These are phyloP conservation scores for Pisolithus orientalis DNA, from an alignment of 768 basidiomycete genomes.

Conservation along the genomic window DNA sequence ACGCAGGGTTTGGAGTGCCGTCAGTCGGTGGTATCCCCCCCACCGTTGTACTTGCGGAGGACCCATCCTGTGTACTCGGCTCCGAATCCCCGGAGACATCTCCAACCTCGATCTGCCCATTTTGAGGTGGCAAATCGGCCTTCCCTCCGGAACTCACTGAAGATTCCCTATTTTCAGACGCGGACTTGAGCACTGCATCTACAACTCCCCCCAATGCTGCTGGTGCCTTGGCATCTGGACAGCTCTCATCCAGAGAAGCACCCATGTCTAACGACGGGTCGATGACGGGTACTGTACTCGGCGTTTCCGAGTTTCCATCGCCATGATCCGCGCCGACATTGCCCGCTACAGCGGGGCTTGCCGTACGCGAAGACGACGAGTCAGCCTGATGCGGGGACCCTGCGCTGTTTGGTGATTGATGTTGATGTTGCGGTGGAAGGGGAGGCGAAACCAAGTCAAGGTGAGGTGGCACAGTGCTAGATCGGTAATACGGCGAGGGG, in stretches of 20 bases:
- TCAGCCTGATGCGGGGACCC: constrained; percentile 18
- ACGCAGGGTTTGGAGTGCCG: constrained; percentile 8
- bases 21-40: not conserved
- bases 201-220: constrained; percentile 23
- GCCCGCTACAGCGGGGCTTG: constrained; percentile 16
- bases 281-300: constrained; percentile 23
- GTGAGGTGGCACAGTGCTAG: constrained; percentile 20
- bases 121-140: constrained; percentile 6
- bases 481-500: constrained; percentile 46
- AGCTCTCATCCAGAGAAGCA: constrained; percentile 14
- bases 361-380: constrained; percentile 22
- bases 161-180: constrained; percentile 25
- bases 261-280: constrained; percentile 31
- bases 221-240: constrained; percentile 15
- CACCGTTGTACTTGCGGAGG: constrained; percentile 14
- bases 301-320: constrained; percentile 8
- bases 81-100: constrained; percentile 11
- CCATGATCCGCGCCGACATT: constrained; percentile 1
- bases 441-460: constrained; percentile 10
- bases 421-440: not conserved
- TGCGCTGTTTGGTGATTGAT: constrained; percentile 20
- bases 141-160: constrained; percentile 2
- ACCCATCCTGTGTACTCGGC: constrained; percentile 7
- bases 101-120: constrained; percentile 7
- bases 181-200: constrained; percentile 29